These are phyloP conservation scores for Pouteria glomerata DNA, from an alignment of 148 eudicot species.

Conservation along the genomic window DNA sequence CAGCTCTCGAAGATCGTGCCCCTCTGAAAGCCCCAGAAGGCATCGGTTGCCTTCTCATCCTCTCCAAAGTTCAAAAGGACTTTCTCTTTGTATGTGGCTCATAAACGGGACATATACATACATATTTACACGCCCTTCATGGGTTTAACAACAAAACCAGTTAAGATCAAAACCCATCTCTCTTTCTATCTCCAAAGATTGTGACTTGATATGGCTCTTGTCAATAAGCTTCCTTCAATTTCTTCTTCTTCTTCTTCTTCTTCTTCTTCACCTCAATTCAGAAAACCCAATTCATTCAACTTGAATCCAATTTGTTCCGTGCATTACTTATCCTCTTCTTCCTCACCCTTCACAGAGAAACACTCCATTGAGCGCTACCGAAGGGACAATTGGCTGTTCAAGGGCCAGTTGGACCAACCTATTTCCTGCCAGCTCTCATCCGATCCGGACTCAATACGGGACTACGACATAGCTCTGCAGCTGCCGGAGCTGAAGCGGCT, in stretches of 20 bases:
- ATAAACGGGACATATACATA: conserved; percentile 15
- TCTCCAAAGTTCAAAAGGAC: conserved; percentile 13
- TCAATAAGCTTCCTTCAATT: conserved; percentile 26
- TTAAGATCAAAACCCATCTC: neutral
- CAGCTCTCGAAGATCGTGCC: conserved; percentile 11
- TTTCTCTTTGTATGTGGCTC: neutral
- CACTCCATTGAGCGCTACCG: conserved; percentile 49
- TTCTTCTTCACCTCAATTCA: conserved; percentile 17
- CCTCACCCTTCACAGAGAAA: conserved; percentile 87
- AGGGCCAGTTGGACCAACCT: conserved; percentile 6
- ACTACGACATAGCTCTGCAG: conserved; percentile 69
- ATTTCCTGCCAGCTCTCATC: conserved; percentile 20
- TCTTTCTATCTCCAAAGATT: neutral
- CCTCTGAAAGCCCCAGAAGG: conserved; percentile 28
- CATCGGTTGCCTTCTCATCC: conserved; percentile 30
- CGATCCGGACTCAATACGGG: conserved; percentile 21
- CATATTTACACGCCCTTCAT: neutral
- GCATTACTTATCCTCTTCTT: conserved; percentile 16
- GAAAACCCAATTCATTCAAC: conserved; percentile 19
- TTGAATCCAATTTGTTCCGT: conserved; percentile 16
- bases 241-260: conserved; percentile 23
- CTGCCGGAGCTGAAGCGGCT: conserved; percentile 78
- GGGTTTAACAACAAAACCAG: neutral
- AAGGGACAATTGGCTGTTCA: conserved; percentile 70
- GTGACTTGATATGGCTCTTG: conserved; percentile 30